These are phyloP conservation scores for Pulveroboletus ravenelii DNA, from an alignment of 768 basidiomycete genomes.

Conservation along the genomic window DNA sequence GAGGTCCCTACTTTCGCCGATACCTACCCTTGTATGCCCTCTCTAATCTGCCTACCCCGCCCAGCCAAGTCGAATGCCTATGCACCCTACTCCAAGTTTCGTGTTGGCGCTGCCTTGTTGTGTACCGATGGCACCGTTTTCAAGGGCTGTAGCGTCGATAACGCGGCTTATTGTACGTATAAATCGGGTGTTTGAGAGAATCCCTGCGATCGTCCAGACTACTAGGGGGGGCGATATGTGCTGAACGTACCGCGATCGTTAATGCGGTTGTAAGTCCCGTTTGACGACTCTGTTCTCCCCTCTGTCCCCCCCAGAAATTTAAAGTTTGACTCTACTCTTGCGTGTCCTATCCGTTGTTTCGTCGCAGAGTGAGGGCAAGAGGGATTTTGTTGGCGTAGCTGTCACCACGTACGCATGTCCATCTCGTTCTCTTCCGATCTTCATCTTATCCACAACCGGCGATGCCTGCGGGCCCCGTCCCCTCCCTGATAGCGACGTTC, in stretches of 20 bases:
- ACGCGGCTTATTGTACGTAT: conserved; percentile 79
- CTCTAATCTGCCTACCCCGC: neutral
- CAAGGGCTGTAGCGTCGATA: conserved; percentile 90
- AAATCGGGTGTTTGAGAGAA: neutral
- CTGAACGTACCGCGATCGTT: conserved; percentile 89
- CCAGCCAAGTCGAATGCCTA: conserved; percentile 71
- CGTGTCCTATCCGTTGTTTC: neutral
- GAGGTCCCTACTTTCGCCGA: conserved; percentile 7
- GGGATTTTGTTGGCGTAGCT: conserved; percentile 69
- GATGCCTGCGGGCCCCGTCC: too few species aligned
- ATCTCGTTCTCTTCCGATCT: too few species aligned
- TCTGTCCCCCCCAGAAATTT: too few species aligned
- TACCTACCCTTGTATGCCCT: neutral
- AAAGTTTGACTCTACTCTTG: too few species aligned
- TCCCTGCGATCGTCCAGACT: neutral
- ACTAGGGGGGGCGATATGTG: conserved; percentile 80
- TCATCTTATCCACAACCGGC: too few species aligned
- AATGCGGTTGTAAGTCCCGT: conserved; percentile 72
- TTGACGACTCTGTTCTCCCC: too few species aligned
- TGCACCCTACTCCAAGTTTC: conserved; percentile 85
- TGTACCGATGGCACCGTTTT: conserved; percentile 66
- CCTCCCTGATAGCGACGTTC: conserved; percentile 55
- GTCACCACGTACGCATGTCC: conserved; percentile 55
- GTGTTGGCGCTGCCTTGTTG: conserved; percentile 88
- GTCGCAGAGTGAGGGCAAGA: conserved; percentile 74